Evolutionary conservation across 192 early-diverging fungal species (phyloP).

Genomic region (Backusella tarrabulga): DNA sequence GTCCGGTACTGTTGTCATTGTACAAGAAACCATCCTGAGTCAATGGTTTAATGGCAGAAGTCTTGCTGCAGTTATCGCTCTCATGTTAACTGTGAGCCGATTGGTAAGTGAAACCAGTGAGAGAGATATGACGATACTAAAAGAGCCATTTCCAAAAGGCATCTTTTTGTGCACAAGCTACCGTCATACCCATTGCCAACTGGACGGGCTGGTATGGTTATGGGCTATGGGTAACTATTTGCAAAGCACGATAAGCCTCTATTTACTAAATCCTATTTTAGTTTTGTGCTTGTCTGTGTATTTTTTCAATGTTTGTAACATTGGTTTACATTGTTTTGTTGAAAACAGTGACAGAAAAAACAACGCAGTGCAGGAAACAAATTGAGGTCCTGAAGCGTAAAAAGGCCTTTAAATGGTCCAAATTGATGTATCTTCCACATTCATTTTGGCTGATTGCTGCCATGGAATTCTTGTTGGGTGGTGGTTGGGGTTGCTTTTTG

Average conservation of each 20-base stretch:
- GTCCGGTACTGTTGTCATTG: slow-evolving; percentile 69
- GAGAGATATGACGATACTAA: background rate
- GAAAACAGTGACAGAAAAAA: slow-evolving; percentile 35
- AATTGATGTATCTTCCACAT: slow-evolving; percentile 55
- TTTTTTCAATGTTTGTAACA: slow-evolving; percentile 68
- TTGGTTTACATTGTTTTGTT: slow-evolving; percentile 64
- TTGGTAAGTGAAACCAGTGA: slow-evolving; percentile 36
- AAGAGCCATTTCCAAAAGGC: slow-evolving; percentile 31
- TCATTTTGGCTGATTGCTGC: slow-evolving; percentile 60
- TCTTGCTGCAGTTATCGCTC: slow-evolving; percentile 64
- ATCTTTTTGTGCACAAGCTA: slow-evolving; percentile 68
- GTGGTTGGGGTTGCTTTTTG: slow-evolving; percentile 65
- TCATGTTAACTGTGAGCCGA: slow-evolving; percentile 69
- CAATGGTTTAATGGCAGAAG: slow-evolving; percentile 74
- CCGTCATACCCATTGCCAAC: slow-evolving; percentile 59
- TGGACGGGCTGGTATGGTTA: slow-evolving; percentile 45
- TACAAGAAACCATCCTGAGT: slow-evolving; percentile 79
- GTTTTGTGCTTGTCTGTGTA: slow-evolving; percentile 64
- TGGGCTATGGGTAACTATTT: slow-evolving; percentile 36
- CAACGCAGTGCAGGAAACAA: slow-evolving; percentile 10
- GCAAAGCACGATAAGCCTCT: background rate
- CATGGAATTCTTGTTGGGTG: slow-evolving; percentile 59
- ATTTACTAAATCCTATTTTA: slow-evolving; percentile 34
- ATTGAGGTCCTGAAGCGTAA: slow-evolving; percentile 44
- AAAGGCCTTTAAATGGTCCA: slow-evolving; percentile 53